Evolutionary conservation across 2,329 filamentous ascomycete genomes (phyloP).

Genomic region (Coniochaeta hoffmannii): DNA sequence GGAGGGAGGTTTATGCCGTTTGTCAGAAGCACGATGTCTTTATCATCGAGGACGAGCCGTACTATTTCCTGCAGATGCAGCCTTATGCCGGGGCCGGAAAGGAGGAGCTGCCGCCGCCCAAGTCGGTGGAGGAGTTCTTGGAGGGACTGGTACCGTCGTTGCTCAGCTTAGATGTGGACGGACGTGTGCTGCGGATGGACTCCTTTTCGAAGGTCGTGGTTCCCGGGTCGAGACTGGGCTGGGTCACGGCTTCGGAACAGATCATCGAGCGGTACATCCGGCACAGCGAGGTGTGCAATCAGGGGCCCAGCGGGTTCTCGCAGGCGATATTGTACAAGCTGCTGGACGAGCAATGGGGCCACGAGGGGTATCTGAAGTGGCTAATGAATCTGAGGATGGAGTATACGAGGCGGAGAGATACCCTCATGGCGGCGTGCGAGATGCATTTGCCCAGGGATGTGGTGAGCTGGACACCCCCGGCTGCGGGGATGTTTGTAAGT

Average conservation of each 20-base stretch:
- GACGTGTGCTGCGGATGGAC: slow-evolving; percentile 82
- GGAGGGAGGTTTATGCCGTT: slow-evolving; percentile 67
- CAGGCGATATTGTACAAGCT: slow-evolving; percentile 84
- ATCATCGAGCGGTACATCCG: slow-evolving; percentile 75
- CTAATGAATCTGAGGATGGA: slow-evolving; percentile 71
- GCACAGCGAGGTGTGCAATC: slow-evolving; percentile 75
- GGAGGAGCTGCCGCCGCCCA: slow-evolving; percentile 45
- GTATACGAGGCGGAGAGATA: slow-evolving; percentile 74
- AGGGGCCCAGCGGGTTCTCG: slow-evolving; percentile 78
- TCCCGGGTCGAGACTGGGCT: slow-evolving; percentile 75
- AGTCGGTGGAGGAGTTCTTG: slow-evolving; percentile 66
- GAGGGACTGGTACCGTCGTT: slow-evolving; percentile 64
- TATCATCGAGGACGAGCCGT: slow-evolving; percentile 90
- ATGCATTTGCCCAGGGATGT: slow-evolving; percentile 65
- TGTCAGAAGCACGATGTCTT: slow-evolving; percentile 78
- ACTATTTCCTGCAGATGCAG: slow-evolving; percentile 89
- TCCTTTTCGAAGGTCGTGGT: slow-evolving; percentile 90
- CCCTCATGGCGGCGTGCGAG: slow-evolving; percentile 73
- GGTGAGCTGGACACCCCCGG: slow-evolving; percentile 71
- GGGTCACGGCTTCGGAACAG: slow-evolving; percentile 83
- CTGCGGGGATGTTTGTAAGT: slow-evolving; percentile 89
- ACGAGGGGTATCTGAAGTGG: slow-evolving; percentile 84
- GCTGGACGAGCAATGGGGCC: slow-evolving; percentile 90
- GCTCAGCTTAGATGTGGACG: slow-evolving; percentile 75
- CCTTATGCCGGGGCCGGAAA: slow-evolving; percentile 54